Evolutionary conservation across 2,329 filamentous ascomycete species (phyloP).

Genomic region (Botryotinia calthae): DNA sequence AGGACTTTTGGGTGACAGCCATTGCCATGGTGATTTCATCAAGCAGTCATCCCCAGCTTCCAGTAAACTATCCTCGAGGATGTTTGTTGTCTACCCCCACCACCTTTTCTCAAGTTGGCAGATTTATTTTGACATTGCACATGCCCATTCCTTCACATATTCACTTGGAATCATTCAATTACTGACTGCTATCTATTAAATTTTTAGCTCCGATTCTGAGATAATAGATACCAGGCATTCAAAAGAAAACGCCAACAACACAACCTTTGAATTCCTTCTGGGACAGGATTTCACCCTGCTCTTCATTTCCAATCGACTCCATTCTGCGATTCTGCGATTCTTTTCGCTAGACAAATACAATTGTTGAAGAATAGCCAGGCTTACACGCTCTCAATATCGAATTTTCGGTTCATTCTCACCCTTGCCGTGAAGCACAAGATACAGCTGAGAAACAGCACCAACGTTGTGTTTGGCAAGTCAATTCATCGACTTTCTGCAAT

Average conservation of each 20-base stretch:
- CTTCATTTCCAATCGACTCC: not conserved
- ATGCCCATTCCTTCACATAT: not conserved
- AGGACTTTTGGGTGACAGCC: not conserved
- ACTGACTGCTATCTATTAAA: not conserved
- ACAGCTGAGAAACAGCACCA: not conserved
- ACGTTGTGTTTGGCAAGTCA: not conserved
- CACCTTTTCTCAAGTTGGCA: not conserved
- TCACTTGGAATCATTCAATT: not conserved
- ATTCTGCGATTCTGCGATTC: not conserved
- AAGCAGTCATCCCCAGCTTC: not conserved
- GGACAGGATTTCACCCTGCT: not conserved
- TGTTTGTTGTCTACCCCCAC: not conserved
- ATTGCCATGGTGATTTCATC: not conserved
- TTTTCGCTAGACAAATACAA: not conserved
- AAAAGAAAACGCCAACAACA: not conserved
- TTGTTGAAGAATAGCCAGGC: not conserved
- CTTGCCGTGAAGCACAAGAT: not conserved
- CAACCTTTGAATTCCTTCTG: not conserved
- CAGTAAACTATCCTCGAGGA: not conserved
- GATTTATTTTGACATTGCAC: constrained; percentile 6
- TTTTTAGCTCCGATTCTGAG: not conserved
- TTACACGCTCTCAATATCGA: not conserved
- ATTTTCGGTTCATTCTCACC: not conserved
- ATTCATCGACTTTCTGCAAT: not conserved
- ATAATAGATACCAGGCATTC: not conserved